phyloP scores from a whole-genome alignment of 495 filamentous ascomycete species.

The Xanthoparmelia taractica region DNA sequence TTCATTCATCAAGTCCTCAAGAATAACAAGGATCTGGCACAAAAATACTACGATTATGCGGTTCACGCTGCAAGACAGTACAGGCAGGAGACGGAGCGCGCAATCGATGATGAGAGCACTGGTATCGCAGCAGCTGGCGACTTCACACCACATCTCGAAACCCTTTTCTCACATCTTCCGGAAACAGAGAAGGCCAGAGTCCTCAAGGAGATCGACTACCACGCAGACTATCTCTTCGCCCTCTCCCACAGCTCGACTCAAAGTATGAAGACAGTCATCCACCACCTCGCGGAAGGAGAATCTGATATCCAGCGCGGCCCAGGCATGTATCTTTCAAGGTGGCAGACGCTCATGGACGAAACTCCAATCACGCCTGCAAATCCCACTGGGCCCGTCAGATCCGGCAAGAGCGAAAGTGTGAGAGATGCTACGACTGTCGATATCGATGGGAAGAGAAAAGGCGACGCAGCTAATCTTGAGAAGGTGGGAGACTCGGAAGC shows the following conservation, averaged over 20 bases:
- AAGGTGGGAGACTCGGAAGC: not conserved
- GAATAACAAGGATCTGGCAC: constrained; percentile 50
- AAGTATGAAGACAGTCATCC: constrained; percentile 36
- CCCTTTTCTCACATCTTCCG: constrained; percentile 40
- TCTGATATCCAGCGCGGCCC: constrained; percentile 39
- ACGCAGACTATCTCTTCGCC: constrained; percentile 45
- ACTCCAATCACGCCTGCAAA: constrained; percentile 50
- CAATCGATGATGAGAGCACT: constrained; percentile 2
- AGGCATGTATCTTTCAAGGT: constrained; percentile 54
- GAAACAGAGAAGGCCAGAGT: constrained; percentile 31
- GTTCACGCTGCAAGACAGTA: constrained; percentile 37
- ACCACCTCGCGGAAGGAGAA: constrained; percentile 19
- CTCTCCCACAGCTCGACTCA: constrained; percentile 41
- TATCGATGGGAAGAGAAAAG: constrained; percentile 35
- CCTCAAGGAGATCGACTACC: constrained; percentile 40
- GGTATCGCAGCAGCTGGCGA: constrained; percentile 33
- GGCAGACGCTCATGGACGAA: constrained; percentile 54
- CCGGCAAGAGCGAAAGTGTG: constrained; percentile 44
- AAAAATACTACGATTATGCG: constrained; percentile 43
- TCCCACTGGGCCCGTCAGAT: constrained; percentile 38
- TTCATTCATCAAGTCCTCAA: constrained; percentile 56
- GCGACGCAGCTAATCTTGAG: constrained; percentile 6
- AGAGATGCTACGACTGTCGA: constrained; percentile 42
- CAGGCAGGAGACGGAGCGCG: constrained; percentile 16
- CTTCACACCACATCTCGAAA: constrained; percentile 38